phyloP scores from a whole-genome alignment of 306 rosid genomes.

The Rosa chinensis region DNA sequence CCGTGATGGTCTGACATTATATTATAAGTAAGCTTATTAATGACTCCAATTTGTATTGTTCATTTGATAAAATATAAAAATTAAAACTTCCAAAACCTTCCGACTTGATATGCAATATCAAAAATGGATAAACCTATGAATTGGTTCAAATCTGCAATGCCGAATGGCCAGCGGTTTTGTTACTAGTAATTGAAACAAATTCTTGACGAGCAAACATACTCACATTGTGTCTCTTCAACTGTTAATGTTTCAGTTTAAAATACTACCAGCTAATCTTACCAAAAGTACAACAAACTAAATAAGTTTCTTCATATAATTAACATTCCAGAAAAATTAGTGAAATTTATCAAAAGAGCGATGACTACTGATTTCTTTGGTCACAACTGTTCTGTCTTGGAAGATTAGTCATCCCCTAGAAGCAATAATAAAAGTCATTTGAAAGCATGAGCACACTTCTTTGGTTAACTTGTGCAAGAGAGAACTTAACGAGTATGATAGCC shows the following conservation, averaged over 20 bases:
- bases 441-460: neutral
- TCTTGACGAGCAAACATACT: neutral
- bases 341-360: too few species aligned
- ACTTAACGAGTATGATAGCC: neutral
- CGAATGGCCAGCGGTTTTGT: too few species aligned
- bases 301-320: neutral
- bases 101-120: too few species aligned
- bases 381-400: neutral
- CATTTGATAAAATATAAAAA: too few species aligned
- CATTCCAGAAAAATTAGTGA: neutral
- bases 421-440: neutral
- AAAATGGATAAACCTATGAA: too few species aligned
- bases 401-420: neutral
- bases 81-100: too few species aligned
- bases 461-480: neutral
- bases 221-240: too few species aligned
- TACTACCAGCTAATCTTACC: neutral
- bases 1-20: too few species aligned
- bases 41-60: too few species aligned
- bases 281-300: neutral
- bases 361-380: neutral
- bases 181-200: too few species aligned
- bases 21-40: too few species aligned
- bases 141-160: too few species aligned
- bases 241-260: neutral